A percentile compares a stretch with the other conserved stretches of the same genome.
Conservation (phyloP, 176 grass and related monocot species). For the Poa annua region DNA sequence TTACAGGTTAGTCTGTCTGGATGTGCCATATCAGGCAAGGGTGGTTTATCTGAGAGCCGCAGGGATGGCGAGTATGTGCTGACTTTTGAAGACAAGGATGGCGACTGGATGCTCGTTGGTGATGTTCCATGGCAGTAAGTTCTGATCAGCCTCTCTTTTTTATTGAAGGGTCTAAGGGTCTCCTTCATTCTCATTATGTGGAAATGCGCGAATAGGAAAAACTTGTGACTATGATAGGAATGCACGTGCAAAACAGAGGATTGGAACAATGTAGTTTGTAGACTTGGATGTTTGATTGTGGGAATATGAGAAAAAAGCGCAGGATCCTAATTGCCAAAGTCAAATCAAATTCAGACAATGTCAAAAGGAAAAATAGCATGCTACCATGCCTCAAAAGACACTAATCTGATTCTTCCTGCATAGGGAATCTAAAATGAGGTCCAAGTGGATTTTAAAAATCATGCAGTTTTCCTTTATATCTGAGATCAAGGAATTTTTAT, state of each 20-base stretch:
- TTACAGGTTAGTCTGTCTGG: conserved; percentile 45
- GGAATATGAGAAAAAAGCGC: neutral
- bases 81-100: conserved; percentile 89
- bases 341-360: neutral
- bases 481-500: neutral
- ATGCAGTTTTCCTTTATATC: neutral
- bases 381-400: neutral
- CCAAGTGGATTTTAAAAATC: neutral
- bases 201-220: neutral
- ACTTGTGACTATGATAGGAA: neutral
- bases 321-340: neutral
- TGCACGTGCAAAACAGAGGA: neutral
- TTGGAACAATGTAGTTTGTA: neutral
- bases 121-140: conserved; percentile 90
- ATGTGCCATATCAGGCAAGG: conserved; percentile 50
- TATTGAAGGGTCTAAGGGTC: neutral
- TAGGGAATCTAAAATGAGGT: neutral
- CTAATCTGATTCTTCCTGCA: neutral
- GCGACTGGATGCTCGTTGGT: conserved; percentile 89
- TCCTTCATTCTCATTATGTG: neutral
- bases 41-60: conserved; percentile 53
- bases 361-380: neutral
- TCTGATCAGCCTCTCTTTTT: neutral
- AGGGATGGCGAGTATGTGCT: conserved; percentile 72
- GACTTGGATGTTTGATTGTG: neutral